phyloP scores from a whole-genome alignment of 306 rosid genomes.

The Fagus crenata region DNA sequence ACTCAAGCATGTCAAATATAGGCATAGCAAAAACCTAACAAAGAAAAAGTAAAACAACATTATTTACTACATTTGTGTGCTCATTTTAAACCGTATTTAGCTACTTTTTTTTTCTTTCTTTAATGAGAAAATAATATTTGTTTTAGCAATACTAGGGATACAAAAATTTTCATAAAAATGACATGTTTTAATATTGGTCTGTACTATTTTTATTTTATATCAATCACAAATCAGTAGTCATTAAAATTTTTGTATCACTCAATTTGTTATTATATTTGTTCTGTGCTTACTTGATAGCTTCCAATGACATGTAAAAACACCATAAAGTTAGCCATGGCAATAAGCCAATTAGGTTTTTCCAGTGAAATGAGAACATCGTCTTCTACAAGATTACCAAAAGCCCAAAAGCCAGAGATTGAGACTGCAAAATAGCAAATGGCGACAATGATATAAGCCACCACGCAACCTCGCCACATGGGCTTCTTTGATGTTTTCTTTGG shows the following conservation, averaged over 20 bases:
- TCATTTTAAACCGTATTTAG: too few relatives aligned
- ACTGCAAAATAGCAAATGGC: slow-evolving; percentile 49
- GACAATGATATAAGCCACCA: slow-evolving; percentile 49
- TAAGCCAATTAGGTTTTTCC: slow-evolving; percentile 51
- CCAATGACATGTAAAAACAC: slow-evolving; percentile 71
- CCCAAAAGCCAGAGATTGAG: slow-evolving; percentile 63
- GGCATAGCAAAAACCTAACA: slow-evolving; percentile 65
- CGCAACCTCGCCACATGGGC: slow-evolving; percentile 72
- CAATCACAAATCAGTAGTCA: too few relatives aligned
- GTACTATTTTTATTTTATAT: too few relatives aligned
- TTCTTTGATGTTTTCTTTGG: slow-evolving; percentile 47
- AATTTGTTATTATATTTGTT: neutral
- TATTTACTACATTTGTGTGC: too few relatives aligned
- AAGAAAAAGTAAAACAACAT: neutral
- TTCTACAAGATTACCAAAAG: slow-evolving; percentile 51
- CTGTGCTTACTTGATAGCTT: slow-evolving; percentile 56
- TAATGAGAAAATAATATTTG: too few relatives aligned
- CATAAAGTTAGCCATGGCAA: slow-evolving; percentile 59
- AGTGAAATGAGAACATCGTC: slow-evolving; percentile 70
- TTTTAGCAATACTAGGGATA: too few relatives aligned
- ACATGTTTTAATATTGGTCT: too few relatives aligned
- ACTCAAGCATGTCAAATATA: slow-evolving; percentile 57
- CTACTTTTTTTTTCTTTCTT: too few relatives aligned
- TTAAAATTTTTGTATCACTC: too few relatives aligned
- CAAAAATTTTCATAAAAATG: too few relatives aligned